Evolutionary conservation across 1,284 basidiomycete species (phyloP), one percentile per base, ranked within the genome.

Genomic region (Quambalaria eucalypti): DNA sequence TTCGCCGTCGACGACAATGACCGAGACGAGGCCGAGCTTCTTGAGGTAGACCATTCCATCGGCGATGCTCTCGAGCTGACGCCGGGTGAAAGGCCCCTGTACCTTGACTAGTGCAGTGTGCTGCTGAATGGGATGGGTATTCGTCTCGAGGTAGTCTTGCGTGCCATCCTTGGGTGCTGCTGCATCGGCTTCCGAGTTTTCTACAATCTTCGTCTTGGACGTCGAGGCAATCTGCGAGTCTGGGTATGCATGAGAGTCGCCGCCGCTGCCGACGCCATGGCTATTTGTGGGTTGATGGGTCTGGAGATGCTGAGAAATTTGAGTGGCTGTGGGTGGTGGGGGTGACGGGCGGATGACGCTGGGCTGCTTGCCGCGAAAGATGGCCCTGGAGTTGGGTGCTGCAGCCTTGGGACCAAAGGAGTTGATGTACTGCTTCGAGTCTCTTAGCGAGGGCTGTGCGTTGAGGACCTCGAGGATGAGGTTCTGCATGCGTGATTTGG

Each of bases 71-170:
- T 91, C 87, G 56, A 98, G 84, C 75, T 98, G 95, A 10, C 85
- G 82, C 76, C 95, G 87, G n/a, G 85, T 88, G 76, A 98, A 98
- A 0, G 95, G 95, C 2, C 93, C 90, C 77, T 98, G 95, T 12
- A 98, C 80, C 77, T 98, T 98, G 73, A 99, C 92, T 8, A 99
- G 83, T 1, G 91, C 91, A 1, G 90, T 90, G 55, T 88, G 86
- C 42, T 84, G 81, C 65, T 84, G 81, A 49, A 89, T 48, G 21
- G 52, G 83, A 21, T 39, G 36, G 4, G 42, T 12, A 21, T 12
- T 23, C 19, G 42, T 6, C 12, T 19, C 19, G 5, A 26, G 19
- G 21, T 19, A 46, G 42, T 2, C 21, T 46, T 7, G 7, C 31
- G 31, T 33, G 3, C 42, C 42, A 5, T 46, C 42, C 14, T 2